A percentile compares a stretch with the other conserved stretches of the same genome.
These are phyloP conservation scores for Passiflora organensis DNA, from an alignment of 345 rosid species.

Conservation along the genomic window DNA sequence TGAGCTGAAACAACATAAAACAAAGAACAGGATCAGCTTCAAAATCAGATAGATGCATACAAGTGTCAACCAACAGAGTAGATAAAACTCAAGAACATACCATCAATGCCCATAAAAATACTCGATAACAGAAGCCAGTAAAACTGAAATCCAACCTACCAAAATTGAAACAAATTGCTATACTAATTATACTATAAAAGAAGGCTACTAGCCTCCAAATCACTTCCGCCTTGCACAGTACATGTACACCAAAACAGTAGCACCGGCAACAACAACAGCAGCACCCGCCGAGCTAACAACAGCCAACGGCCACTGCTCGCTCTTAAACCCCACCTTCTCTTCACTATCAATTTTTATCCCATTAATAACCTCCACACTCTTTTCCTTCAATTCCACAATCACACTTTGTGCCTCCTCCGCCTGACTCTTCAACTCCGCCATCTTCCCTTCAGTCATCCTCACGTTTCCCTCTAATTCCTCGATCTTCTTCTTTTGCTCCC, in stretches of 20 bases:
- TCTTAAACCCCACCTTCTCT: constrained; percentile 15
- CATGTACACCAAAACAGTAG: constrained; percentile 43
- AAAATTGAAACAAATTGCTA: constrained; percentile 24
- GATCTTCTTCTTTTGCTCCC: constrained; percentile 35
- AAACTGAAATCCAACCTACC: constrained; percentile 24
- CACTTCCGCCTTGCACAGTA: constrained; percentile 38
- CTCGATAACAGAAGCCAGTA: no score
- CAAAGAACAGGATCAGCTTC: no score
- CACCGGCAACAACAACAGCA: constrained; percentile 36
- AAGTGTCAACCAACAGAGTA: no score
- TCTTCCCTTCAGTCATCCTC: constrained; percentile 31
- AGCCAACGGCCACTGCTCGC: constrained; percentile 37
- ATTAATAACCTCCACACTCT: constrained; percentile 27
- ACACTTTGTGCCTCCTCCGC: no score
- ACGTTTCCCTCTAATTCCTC: constrained; percentile 24
- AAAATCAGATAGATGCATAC: no score
- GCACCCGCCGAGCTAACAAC: constrained; percentile 50
- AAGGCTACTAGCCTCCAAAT: constrained; percentile 21
- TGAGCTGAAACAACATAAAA: no score
- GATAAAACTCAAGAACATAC: no score
- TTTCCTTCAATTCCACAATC: constrained; percentile 34
- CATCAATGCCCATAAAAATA: no score
- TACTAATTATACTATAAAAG: no score
- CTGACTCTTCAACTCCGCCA: constrained; percentile 1
- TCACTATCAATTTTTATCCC: constrained; percentile 21